These are phyloP conservation scores for Solanum sparsipilum DNA, from an alignment of 257 asterid species.

Conservation along the genomic window DNA sequence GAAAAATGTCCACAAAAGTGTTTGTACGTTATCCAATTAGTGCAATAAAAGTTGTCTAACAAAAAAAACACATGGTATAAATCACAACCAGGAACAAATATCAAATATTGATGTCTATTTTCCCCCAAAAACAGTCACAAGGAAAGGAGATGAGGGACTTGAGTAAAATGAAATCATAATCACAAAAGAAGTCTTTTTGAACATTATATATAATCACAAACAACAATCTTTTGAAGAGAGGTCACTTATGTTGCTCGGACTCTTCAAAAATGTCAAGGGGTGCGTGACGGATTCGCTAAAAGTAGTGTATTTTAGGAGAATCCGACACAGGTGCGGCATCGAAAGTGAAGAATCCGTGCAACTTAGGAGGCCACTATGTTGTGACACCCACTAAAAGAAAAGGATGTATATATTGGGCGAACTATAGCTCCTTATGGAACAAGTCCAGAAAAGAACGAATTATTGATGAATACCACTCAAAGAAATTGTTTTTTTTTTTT, in stretches of 20 bases:
- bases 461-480: neutral
- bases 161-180: neutral
- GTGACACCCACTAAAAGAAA: neutral
- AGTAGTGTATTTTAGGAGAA: too few relatives aligned
- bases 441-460: neutral
- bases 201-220: neutral
- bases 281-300: too few relatives aligned
- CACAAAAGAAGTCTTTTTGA: neutral
- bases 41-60: neutral
- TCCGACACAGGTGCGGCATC: too few relatives aligned
- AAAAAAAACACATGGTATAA: neutral
- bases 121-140: neutral
- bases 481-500: neutral
- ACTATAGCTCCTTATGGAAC: neutral
- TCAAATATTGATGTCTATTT: neutral
- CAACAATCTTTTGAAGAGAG: neutral
- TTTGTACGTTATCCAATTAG: neutral
- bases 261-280: too few relatives aligned
- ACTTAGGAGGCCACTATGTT: neutral
- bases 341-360: too few relatives aligned
- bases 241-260: neutral
- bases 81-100: neutral
- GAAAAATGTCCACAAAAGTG: constrained; percentile 6
- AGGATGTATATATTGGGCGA: neutral
- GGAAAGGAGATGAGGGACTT: neutral